Evolutionary conservation across 225 moss, liverwort and hornwort genomes (phyloP), one percentile per base, ranked within the genome.

Genomic region (Bryum argenteum): DNA sequence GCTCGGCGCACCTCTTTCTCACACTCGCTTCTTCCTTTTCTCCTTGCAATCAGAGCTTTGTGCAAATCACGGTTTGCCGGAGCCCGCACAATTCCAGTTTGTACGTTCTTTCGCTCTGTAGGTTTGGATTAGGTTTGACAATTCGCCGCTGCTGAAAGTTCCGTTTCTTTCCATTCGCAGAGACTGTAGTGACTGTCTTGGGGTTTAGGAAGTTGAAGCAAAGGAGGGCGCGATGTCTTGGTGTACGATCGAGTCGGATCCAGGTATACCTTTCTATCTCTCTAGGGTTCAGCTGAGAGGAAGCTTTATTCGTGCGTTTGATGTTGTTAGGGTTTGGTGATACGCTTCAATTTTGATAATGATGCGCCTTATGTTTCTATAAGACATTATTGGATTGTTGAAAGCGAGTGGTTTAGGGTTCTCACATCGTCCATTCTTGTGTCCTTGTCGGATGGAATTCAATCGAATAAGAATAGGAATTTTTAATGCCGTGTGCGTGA

Each of bases 211-310:
- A 24, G n/a, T 69, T 40, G 44, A 11, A 47, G 45, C 60, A 52
- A 41, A 48, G 39, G 66, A 44, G 60, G 39, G 66, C 79, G 75
- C 78, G 66, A 92, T 95, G 94, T 95, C 92, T 69, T 92, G 92
- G 94, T 92, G 94, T 71, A 95, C 92, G 50, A 95, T 95, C 67
- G 94, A 95, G 79, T 95, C 94, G 41, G 94, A 95, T 82, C 94
- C 94, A 51, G 93, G 91, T 94, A 70, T 51, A 6, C 42, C 5
- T 52, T 59, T n/a, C 14, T 39, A 39, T 37, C 48, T 16, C 37
- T 42, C 6, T 60, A 79, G 79, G 81, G 70, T 81, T 79, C 50
- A 53, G 1, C 67, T n/a, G n/a, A n/a, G 64, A 3, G 11, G 9
- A 41, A 18, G 23, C 38, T 54, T 63, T 20, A 22, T 23, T 39